A percentile compares a stretch with the other conserved stretches of the same genome.
phyloP scores from a whole-genome alignment of 208 protist genomes.

The Borovskyia barvae region DNA sequence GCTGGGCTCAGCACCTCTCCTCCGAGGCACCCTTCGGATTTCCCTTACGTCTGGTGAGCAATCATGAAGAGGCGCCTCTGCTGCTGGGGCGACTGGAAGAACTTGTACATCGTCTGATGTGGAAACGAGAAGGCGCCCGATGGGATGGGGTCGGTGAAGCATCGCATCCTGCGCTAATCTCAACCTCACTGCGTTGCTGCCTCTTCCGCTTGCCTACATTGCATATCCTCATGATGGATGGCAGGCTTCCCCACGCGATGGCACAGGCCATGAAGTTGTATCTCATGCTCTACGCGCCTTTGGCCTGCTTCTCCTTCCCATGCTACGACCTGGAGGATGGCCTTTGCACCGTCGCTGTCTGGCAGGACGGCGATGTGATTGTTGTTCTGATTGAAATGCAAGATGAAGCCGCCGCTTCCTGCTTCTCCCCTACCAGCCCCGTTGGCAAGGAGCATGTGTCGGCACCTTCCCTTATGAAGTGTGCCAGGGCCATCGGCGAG shows the following conservation, averaged over 20 bases:
- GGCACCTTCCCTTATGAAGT: conserved; percentile 10
- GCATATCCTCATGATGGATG: conserved; percentile 11
- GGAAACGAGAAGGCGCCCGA: neutral
- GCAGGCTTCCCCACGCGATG: conserved; percentile 2
- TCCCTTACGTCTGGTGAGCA: conserved; percentile 15
- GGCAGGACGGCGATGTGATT: conserved; percentile 8
- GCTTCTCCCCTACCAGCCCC: neutral
- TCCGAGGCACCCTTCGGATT: conserved; percentile 12
- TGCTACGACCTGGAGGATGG: conserved; percentile 14
- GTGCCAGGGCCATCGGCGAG: conserved; percentile 7
- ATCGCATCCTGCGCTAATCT: neutral
- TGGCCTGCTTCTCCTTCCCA: conserved; percentile 14
- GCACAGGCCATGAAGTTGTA: conserved; percentile 18
- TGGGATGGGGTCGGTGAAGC: neutral
- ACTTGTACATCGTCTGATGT: conserved; percentile 11
- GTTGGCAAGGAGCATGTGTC: neutral
- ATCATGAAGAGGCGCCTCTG: neutral
- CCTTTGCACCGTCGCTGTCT: conserved; percentile 16
- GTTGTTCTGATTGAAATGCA: conserved; percentile 13
- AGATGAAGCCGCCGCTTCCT: too few relatives aligned
- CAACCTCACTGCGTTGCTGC: neutral
- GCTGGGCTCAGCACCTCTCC: conserved; percentile 19
- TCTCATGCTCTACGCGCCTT: conserved; percentile 21
- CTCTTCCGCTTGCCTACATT: conserved; percentile 13
- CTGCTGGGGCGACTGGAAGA: conserved; percentile 17